Base-by-base conservation (phyloP, 768 basidiomycete species). In the Boletus edulis region DNA sequence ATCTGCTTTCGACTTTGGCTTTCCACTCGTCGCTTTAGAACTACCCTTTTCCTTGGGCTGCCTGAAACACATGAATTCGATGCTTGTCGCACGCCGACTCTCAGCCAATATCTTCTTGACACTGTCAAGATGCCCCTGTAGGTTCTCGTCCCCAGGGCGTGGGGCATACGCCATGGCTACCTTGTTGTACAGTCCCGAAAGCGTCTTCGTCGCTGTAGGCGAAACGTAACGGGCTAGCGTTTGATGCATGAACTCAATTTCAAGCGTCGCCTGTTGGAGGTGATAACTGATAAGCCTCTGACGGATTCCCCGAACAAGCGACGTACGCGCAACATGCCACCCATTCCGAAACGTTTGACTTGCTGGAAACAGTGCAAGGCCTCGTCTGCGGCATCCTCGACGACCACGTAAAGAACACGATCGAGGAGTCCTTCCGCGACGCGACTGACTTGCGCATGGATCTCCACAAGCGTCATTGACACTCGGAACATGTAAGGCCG, bases 181-280 rank as follows among this genome's bases (percentile, higher is more conserved):
- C 63, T 87, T 91, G 68, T 87, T 91, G 75, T 98, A 99, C 49
- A 98, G 79, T 54, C 96, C 90, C 31, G 92, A 89, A 27, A 99
- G 82, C 46, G 86, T 91, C 66, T 86, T 85, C 35, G 89, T 89
- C 14, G 96, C 92, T 8, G 79, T 66, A 2, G 86, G 77, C 15
- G 90, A 89, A 51, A 98, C 89, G 68, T 96, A 95, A 61, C 90
- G 86, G 31, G 87, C 84, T 40, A 99, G 77, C 7, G 91, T 94
- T 75, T 98, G 97, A 71, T 99, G 96, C 79, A 98, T 86, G 76
- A 98, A 98, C 74, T 98, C 97, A 61, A 98, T 97, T 72, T 98
- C 96, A 27, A 99, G 85, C 5, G 97, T 98, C 14, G 97, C 97
- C 94, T 98, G 68, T 6, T 10, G 17, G n/a, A 5, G 14, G n/a